Evolutionary conservation across 306 rosid genomes (phyloP), one percentile per base, ranked within the genome.

Genomic region (Gastrolobium villosum): DNA sequence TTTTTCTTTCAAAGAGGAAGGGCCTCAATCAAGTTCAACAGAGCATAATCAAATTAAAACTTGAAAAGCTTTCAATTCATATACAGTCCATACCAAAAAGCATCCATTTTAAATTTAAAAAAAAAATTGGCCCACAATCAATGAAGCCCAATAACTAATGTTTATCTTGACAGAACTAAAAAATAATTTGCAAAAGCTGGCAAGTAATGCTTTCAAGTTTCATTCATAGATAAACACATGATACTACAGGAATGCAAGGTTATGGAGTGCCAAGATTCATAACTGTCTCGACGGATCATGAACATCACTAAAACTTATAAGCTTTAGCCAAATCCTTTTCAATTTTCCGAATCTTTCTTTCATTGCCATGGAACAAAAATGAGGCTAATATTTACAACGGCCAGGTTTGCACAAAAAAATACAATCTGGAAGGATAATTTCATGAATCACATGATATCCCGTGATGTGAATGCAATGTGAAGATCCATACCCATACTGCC

Each of bases 221-320:
- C n/a, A n/a, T 62, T 7, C 26, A 62, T 61, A 5, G 37, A 13
- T 1, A 41, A 1, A 65, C 45, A 63, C 28, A 14, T 39, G 54
- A 66, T 20, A 20, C 26, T 26, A 43, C 26, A 43, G 53, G 30
- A 31, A 39, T 15, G 6, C 5, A 4, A 6, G 15, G 4, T 64
- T 64, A 14, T 37, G 32, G 48, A 37, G 28, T 63, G 13, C 48
- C 68, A 14, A 60, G 66, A 34, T 63, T 7, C 68, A 63, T 4
- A 9, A 39, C 26, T 31, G 20, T 8, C 41, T 11, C 59, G 9
- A 31, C n/a, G 7, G 35, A 68, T 45, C 30, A 43, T 11, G 72
- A 49, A 15, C 52, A 70, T 34, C 31, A 41, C 53, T 9, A 52
- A 20, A 34, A 46, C 26, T 20, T 20, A 20, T 20, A 14, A 43